Evolutionary conservation across 345 rosid species (phyloP), one percentile per base, ranked within the genome.

Genomic region (Moricandia moricandioides): DNA sequence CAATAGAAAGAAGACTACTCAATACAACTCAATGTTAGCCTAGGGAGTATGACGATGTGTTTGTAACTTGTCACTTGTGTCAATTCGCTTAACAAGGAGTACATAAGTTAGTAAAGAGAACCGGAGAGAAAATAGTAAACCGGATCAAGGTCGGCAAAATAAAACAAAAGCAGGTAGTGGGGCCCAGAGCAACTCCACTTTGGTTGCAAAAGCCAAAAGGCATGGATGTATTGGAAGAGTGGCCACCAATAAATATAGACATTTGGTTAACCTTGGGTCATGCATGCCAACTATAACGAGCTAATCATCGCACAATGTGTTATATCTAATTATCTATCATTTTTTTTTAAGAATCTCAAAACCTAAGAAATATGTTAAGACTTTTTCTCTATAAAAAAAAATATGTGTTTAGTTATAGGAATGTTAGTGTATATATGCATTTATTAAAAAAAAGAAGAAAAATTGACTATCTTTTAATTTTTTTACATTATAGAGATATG

Each of bases 141-240:
- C 76, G 60, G 76, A 64, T 17, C 58, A 70, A 77, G 56, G 72
- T 78, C 72, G 77, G 72, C 67, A 35, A 71, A 13, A 65, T 43
- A 33, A 65, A 71, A 71, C 67, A 77, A 71, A 71, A 27, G 61
- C 55, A 71, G 31, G 8, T 65, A 59, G 47, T n/a, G 57, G 80
- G 77, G 4, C 33, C 80, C 57, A 29, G 21, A 34, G 34, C n/a
- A 8, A 65, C 35, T 27, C 81, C 76, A 77, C 75, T 70, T 64
- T 21, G 68, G 62, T 58, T 17, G 27, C 80, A 71, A 78, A 78
- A 71, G 81, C 81, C 77, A 0, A 51, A 71, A 71, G 69, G 47
- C 63, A 65, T 78, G 77, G 64, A 71, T 65, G 1, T 65, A 71
- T 77, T 77, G 67, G 76, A 70, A 24, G 31, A 24, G 24, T 65